Evolutionary conservation across 306 rosid genomes (phyloP).

Genomic region (Albizia julibrissin): DNA sequence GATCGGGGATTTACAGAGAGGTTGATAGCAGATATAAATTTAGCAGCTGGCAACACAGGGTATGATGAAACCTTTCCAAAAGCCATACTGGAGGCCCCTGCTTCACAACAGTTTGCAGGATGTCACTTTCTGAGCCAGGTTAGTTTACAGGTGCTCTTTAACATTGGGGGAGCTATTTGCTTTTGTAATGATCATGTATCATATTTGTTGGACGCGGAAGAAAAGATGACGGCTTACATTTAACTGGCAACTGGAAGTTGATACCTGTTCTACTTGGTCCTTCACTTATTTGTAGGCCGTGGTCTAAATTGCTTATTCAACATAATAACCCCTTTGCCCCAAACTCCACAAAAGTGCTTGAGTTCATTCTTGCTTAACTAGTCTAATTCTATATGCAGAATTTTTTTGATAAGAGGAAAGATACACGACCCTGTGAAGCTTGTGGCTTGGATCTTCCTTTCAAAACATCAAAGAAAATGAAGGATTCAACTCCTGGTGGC

Average conservation of each 20-base stretch:
- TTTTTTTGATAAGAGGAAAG: slow-evolving; percentile 54
- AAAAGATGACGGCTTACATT: slow-evolving; percentile 19
- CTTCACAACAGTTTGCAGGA: slow-evolving; percentile 71
- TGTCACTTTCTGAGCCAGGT: slow-evolving; percentile 58
- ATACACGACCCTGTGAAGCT: slow-evolving; percentile 69
- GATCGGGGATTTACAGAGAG: slow-evolving; percentile 93
- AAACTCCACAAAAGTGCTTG: slow-evolving; percentile 9
- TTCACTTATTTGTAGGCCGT: slow-evolving; percentile 6
- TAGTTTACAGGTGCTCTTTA: slow-evolving; percentile 27
- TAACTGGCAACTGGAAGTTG: slow-evolving; percentile 30
- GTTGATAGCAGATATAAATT: slow-evolving; percentile 84
- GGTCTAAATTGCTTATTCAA: slow-evolving; percentile 5
- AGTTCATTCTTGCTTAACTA: slow-evolving; percentile 11
- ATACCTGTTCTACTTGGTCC: background rate
- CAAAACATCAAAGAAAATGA: slow-evolving; percentile 61
- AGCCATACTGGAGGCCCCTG: slow-evolving; percentile 62
- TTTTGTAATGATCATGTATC: slow-evolving; percentile 27
- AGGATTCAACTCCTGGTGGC: slow-evolving; percentile 52
- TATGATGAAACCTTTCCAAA: slow-evolving; percentile 63
- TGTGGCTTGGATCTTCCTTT: slow-evolving; percentile 69
- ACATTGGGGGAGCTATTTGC: slow-evolving; percentile 20
- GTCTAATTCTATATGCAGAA: slow-evolving; percentile 55
- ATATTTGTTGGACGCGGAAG: slow-evolving; percentile 11
- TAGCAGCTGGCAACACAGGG: slow-evolving; percentile 77
- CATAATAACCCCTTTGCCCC: background rate